phyloP scores from a whole-genome alignment of 2,329 filamentous ascomycete genomes.

The Phymatotrichopsis omnivora region DNA sequence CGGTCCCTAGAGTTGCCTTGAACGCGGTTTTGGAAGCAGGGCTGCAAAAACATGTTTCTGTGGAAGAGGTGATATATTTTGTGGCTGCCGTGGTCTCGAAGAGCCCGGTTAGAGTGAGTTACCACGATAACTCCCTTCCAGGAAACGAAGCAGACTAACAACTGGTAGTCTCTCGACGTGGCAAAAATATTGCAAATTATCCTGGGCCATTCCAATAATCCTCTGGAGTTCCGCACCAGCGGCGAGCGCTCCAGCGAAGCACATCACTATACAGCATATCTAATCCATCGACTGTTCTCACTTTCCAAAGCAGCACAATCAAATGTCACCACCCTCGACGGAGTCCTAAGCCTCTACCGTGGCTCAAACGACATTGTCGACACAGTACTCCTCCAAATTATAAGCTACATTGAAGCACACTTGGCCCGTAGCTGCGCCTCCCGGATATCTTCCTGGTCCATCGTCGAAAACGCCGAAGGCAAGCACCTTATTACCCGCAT shows the following conservation, averaged over 20 bases:
- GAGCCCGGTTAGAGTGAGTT: conserved; percentile 11
- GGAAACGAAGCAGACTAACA: neutral
- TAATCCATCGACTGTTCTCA: conserved; percentile 28
- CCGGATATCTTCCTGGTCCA: conserved; percentile 19
- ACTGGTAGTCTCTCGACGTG: conserved; percentile 27
- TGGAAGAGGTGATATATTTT: conserved; percentile 25
- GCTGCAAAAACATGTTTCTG: conserved; percentile 22
- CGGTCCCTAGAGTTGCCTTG: conserved; percentile 19
- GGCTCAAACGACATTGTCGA: conserved; percentile 29
- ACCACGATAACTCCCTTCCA: neutral
- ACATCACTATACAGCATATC: conserved; percentile 19
- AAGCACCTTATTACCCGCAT: conserved; percentile 26
- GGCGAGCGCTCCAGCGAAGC: conserved; percentile 12
- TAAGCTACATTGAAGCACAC: conserved; percentile 27
- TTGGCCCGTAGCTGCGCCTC: conserved; percentile 22
- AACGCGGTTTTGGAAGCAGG: conserved; percentile 27
- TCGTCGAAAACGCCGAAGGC: conserved; percentile 18
- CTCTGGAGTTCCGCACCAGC: conserved; percentile 12
- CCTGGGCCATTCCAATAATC: conserved; percentile 22
- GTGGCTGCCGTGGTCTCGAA: conserved; percentile 19
- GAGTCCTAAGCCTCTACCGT: conserved; percentile 27
- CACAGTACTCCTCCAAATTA: conserved; percentile 25
- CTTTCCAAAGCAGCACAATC: conserved; percentile 24
- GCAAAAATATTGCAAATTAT: conserved; percentile 28
- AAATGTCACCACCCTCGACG: conserved; percentile 29